These are phyloP conservation scores for Ensete ventricosum DNA, from an alignment of 176 grass and related monocot species.

Conservation along the genomic window DNA sequence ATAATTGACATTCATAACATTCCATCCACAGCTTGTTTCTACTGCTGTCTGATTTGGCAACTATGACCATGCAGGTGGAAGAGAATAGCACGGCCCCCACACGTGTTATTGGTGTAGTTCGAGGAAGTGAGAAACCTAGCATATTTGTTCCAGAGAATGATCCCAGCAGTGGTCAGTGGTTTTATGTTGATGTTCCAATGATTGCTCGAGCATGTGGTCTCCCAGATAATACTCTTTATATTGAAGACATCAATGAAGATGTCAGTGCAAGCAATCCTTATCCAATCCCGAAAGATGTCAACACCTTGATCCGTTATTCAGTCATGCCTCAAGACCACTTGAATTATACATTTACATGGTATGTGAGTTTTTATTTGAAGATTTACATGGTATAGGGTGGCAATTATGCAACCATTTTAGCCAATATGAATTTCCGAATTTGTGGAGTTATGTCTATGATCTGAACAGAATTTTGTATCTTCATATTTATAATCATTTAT, in stretches of 20 bases:
- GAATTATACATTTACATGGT: constrained; percentile 85
- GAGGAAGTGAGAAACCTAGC: constrained; percentile 88
- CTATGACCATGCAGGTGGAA: constrained; percentile 46
- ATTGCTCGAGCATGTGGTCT: constrained; percentile 62
- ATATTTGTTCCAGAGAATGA: constrained; percentile 97
- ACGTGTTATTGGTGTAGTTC: constrained; percentile 66
- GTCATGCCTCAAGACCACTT: constrained; percentile 94
- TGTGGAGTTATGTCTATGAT: no score
- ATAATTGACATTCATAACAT: background rate
- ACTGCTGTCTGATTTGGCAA: constrained; percentile 1
- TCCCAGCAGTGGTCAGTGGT: constrained; percentile 73
- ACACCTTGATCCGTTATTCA: constrained; percentile 65
- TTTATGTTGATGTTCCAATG: constrained; percentile 81
- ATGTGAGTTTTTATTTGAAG: background rate
- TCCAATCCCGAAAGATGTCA: constrained; percentile 91
- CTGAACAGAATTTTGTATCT: no score
- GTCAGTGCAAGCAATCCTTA: constrained; percentile 60
- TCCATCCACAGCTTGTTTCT: background rate
- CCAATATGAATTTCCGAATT: background rate
- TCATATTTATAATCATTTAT: background rate
- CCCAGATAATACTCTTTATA: constrained; percentile 62
- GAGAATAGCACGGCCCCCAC: constrained; percentile 29
- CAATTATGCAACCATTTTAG: background rate
- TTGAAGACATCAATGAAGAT: constrained; percentile 79
- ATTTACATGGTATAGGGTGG: background rate